Evolutionary conservation across 495 filamentous ascomycete species (phyloP).

Genomic region (Cetradonia linearis): DNA sequence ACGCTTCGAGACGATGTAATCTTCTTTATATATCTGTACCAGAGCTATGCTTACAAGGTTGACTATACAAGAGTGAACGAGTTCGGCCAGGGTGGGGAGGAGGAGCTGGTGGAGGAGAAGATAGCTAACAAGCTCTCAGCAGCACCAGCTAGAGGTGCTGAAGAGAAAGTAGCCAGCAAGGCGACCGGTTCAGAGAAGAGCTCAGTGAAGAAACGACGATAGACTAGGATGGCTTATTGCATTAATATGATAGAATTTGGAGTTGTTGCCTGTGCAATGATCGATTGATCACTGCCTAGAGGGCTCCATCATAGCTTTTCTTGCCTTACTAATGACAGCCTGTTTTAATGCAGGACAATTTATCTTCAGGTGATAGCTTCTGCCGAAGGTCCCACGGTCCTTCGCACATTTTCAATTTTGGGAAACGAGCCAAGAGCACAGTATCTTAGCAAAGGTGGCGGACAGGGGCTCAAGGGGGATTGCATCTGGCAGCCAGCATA

Average conservation of each 20-base stretch:
- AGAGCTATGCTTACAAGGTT: slow-evolving; percentile 83
- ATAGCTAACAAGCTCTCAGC: slow-evolving; percentile 34
- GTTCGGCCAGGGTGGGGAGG: slow-evolving; percentile 91
- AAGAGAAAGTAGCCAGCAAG: slow-evolving; percentile 29
- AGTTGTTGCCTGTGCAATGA: not conserved
- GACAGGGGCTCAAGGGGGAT: not conserved
- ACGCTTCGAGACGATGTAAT: slow-evolving; percentile 93
- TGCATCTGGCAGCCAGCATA: not conserved
- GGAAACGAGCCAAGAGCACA: not conserved
- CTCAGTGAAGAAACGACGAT: slow-evolving; percentile 26
- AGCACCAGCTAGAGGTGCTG: slow-evolving; percentile 22
- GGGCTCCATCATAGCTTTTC: not conserved
- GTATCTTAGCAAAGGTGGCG: not conserved
- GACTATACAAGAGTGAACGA: slow-evolving; percentile 93
- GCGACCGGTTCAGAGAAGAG: slow-evolving; percentile 30
- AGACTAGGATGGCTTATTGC: not conserved
- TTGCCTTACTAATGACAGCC: not conserved
- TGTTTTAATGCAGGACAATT: not conserved
- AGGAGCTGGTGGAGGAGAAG: slow-evolving; percentile 58
- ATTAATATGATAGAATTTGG: no score
- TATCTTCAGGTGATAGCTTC: not conserved
- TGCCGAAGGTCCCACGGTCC: not conserved
- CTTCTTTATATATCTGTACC: slow-evolving; percentile 98
- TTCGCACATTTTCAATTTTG: not conserved
- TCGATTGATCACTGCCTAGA: no score